Evolutionary conservation across 2,329 filamentous ascomycete genomes (phyloP).

Genomic region (Pseudogymnoascus sp.): DNA sequence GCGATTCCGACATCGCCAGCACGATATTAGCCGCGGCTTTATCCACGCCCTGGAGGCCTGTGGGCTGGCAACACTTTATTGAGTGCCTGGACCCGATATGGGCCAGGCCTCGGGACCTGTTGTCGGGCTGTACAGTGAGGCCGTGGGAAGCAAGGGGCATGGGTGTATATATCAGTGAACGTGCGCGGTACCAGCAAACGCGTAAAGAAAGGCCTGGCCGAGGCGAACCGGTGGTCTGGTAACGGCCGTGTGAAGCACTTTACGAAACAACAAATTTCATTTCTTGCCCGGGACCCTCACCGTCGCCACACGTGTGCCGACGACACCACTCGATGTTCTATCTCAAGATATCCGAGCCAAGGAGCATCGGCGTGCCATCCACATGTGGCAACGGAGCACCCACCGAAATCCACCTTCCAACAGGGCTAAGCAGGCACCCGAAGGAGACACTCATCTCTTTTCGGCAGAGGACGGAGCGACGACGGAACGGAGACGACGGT

Average conservation of each 20-base stretch:
- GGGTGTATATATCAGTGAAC: slow-evolving; percentile 4
- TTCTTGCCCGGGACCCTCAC: neutral
- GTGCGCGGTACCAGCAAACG: neutral
- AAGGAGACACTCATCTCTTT: neutral
- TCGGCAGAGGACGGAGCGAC: neutral
- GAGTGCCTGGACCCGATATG: neutral
- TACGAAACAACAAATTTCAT: neutral
- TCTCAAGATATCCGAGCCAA: neutral
- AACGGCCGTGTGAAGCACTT: neutral
- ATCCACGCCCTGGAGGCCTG: neutral
- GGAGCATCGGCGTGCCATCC: neutral
- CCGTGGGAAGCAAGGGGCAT: neutral
- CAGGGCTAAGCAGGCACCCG: neutral
- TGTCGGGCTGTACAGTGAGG: neutral
- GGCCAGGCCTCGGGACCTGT: neutral
- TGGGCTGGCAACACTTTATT: neutral
- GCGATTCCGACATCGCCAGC: neutral
- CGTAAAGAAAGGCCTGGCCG: neutral
- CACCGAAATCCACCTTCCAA: neutral
- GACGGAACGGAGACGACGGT: neutral
- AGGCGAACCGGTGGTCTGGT: neutral
- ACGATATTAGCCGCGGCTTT: neutral
- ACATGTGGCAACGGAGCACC: neutral
- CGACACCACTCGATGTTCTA: neutral
- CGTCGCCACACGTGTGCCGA: neutral